Evolutionary conservation across 2,329 filamentous ascomycete genomes (phyloP).

Genomic region (Trichoderma brevicompactum): DNA sequence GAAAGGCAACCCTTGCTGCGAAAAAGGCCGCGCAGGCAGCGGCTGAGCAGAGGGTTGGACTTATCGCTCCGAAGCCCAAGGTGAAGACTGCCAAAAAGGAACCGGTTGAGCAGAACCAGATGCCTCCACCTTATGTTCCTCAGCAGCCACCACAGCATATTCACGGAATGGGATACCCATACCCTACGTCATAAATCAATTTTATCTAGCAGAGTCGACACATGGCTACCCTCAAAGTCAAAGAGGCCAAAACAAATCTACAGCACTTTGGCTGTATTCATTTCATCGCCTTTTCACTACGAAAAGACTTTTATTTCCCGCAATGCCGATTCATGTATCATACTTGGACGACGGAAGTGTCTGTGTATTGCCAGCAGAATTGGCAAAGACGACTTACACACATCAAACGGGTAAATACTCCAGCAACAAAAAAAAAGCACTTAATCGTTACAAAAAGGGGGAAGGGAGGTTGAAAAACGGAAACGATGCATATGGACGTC

Average conservation of each 20-base stretch:
- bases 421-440: constrained; percentile 1
- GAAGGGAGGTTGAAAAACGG: constrained; percentile 23
- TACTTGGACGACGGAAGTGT: constrained; percentile 17
- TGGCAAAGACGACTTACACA: constrained; percentile 20
- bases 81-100: constrained; percentile 44
- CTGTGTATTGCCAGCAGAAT: constrained; percentile 1
- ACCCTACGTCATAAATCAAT: constrained; percentile 31
- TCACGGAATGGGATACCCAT: constrained; percentile 38
- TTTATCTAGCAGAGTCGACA: neutral
- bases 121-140: constrained; percentile 22
- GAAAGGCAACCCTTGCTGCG: constrained; percentile 62
- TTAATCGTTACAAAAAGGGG: neutral
- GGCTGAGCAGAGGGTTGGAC: constrained; percentile 44
- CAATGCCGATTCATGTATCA: constrained; percentile 20
- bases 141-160: constrained; percentile 38
- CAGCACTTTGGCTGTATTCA: constrained; percentile 10
- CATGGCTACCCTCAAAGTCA: neutral
- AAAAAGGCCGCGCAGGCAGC: constrained; percentile 59
- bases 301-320: neutral
- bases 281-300: neutral
- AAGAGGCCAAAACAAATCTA: neutral
- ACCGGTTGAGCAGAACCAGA: constrained; percentile 35
- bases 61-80: constrained; percentile 47
- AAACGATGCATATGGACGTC: constrained; percentile 17
- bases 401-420: constrained; percentile 3